A percentile compares a stretch with the other conserved stretches of the same genome.
phyloP scores from a whole-genome alignment of 345 rosid genomes.

The Nephelium lappaceum region DNA sequence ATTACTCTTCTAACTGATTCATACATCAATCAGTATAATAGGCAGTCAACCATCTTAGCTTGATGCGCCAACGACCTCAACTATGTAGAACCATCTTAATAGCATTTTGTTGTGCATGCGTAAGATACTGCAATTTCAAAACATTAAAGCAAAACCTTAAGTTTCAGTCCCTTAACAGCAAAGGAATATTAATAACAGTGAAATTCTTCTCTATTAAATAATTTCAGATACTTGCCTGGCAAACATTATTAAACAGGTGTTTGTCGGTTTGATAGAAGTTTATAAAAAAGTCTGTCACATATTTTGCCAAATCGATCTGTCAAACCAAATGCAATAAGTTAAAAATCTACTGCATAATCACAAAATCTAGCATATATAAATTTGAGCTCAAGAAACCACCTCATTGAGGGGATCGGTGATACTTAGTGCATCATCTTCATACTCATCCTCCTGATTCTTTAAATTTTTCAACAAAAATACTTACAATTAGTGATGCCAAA shows the following conservation, averaged over 20 bases:
- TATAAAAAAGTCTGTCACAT: constrained; percentile 59
- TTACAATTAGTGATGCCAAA: background rate
- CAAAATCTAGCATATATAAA: background rate
- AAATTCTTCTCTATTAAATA: background rate
- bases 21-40: background rate
- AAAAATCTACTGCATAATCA: background rate
- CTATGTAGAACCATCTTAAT: constrained; percentile 43
- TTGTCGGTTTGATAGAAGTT: constrained; percentile 57
- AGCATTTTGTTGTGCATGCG: constrained; percentile 50
- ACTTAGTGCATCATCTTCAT: constrained; percentile 52
- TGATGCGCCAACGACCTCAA: constrained; percentile 23
- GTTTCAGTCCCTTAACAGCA: background rate
- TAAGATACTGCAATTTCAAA: constrained; percentile 53
- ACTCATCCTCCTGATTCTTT: constrained; percentile 66
- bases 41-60: background rate
- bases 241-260: constrained; percentile 60
- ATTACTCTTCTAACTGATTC: background rate
- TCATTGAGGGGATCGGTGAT: constrained; percentile 71
- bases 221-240: constrained; percentile 53
- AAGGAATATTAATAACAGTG: background rate
- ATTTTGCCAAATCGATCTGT: constrained; percentile 79
- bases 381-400: constrained; percentile 39
- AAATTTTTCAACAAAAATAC: constrained; percentile 11
- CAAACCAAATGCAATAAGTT: constrained; percentile 21
- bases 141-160: background rate